phyloP scores from a whole-genome alignment of 2,329 filamentous ascomycete species.

The Leptographium procerum region DNA sequence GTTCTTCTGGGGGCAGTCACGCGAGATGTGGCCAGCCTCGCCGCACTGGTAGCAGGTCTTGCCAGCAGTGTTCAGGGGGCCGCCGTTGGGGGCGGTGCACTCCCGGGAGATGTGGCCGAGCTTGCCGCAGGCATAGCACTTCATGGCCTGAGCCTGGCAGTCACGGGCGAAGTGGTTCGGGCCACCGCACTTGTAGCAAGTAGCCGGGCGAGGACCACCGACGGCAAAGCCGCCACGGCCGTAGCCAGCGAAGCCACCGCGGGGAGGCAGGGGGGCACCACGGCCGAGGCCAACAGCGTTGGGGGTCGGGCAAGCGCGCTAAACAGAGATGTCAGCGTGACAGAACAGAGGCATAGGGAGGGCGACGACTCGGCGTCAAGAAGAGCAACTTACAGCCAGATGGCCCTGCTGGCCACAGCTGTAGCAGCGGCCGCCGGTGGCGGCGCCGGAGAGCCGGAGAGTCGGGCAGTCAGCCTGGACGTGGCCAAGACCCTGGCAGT shows the following conservation, averaged over 20 bases:
- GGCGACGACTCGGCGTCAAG: not conserved
- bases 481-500: slow-evolving; percentile 96
- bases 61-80: slow-evolving; percentile 85
- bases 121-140: slow-evolving; percentile 96
- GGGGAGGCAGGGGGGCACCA: slow-evolving; percentile 51
- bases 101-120: slow-evolving; percentile 86
- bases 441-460: slow-evolving; percentile 75
- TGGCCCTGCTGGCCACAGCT: slow-evolving; percentile 90
- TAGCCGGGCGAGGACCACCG: slow-evolving; percentile 56
- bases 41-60: slow-evolving; percentile 99
- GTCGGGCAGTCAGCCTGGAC: slow-evolving; percentile 99
- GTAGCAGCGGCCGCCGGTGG: slow-evolving; percentile 83
- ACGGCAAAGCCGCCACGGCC: slow-evolving; percentile 59
- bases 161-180: slow-evolving; percentile 98
- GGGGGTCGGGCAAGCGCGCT: slow-evolving; percentile 77
- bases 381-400: slow-evolving; percentile 56
- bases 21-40: slow-evolving; percentile 89
- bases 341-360: too few relatives aligned
- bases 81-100: slow-evolving; percentile 93
- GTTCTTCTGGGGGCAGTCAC: slow-evolving; percentile 74
- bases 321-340: slow-evolving; percentile 1
- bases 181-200: slow-evolving; percentile 66
- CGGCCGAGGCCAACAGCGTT: slow-evolving; percentile 50
- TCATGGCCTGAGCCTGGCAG: slow-evolving; percentile 97
- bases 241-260: slow-evolving; percentile 48